phyloP scores from a whole-genome alignment of 495 filamentous ascomycete genomes.

The Hyaloscypha finlandica region DNA sequence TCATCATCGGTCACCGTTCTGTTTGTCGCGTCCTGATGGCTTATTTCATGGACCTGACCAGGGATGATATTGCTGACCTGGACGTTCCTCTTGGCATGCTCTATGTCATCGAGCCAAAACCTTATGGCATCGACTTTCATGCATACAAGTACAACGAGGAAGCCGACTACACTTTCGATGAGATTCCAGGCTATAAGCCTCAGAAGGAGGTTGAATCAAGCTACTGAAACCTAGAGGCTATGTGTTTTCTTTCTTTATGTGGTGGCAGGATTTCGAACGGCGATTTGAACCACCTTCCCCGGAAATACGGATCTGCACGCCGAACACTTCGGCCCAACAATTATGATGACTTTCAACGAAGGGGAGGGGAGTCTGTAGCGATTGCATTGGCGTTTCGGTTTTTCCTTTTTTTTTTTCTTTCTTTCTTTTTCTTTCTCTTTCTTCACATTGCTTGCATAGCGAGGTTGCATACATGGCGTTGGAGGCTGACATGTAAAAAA shows the following conservation, averaged over 20 bases:
- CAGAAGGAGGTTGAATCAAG: slow-evolving; percentile 30
- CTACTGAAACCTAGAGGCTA: slow-evolving; percentile 8
- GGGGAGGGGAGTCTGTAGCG: background rate
- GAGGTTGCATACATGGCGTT: background rate
- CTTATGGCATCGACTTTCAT: slow-evolving; percentile 95
- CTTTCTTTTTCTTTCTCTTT: background rate
- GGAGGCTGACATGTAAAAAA: background rate
- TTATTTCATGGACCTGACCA: slow-evolving; percentile 89
- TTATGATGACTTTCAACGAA: background rate
- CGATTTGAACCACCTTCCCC: background rate
- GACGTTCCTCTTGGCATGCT: slow-evolving; percentile 91
- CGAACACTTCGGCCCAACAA: background rate
- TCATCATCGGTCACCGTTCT: slow-evolving; percentile 87
- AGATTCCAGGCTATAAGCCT: slow-evolving; percentile 73
- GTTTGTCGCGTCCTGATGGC: slow-evolving; percentile 90
- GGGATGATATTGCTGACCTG: slow-evolving; percentile 88
- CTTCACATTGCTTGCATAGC: slow-evolving; percentile 1
- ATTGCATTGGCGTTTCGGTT: background rate
- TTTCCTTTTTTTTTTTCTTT: background rate
- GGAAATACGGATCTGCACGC: background rate
- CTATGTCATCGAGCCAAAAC: slow-evolving; percentile 94
- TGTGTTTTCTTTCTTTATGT: background rate
- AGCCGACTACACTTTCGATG: slow-evolving; percentile 74
- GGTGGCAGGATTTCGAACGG: background rate
- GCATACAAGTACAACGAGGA: slow-evolving; percentile 82